A percentile compares a stretch with the other conserved stretches of the same genome.
phyloP scores from a whole-genome alignment of 768 basidiomycete genomes.

The Podaxis pistillaris region DNA sequence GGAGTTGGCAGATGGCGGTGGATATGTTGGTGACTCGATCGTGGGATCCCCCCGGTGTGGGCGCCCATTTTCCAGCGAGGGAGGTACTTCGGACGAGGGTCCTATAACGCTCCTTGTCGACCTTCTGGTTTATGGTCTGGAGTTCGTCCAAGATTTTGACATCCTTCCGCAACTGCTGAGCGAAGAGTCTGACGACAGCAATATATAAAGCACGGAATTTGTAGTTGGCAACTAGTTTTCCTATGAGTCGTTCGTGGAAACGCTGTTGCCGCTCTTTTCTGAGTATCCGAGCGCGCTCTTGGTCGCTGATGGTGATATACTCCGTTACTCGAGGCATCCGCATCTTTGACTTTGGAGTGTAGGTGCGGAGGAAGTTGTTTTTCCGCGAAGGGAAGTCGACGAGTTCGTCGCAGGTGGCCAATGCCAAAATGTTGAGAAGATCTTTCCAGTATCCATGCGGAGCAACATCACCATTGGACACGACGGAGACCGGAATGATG shows the following conservation, averaged over 20 bases:
- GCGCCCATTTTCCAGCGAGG: slow-evolving; percentile 71
- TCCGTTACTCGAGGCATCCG: not conserved
- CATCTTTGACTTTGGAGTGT: slow-evolving; percentile 12
- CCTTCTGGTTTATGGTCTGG: slow-evolving; percentile 29
- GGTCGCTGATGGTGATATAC: no score
- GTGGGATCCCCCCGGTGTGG: slow-evolving; percentile 54
- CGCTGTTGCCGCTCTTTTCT: slow-evolving; percentile 21
- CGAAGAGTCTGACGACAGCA: slow-evolving; percentile 63
- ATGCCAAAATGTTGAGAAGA: slow-evolving; percentile 62
- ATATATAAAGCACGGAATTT: slow-evolving; percentile 65
- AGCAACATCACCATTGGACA: slow-evolving; percentile 25
- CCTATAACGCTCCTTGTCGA: slow-evolving; percentile 21
- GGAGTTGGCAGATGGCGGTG: slow-evolving; percentile 56
- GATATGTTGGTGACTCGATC: slow-evolving; percentile 64
- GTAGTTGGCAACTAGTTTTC: slow-evolving; percentile 38
- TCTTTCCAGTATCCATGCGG: slow-evolving; percentile 77
- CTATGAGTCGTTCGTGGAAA: slow-evolving; percentile 26
- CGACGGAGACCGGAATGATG: slow-evolving; percentile 47
- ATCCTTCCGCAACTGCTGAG: slow-evolving; percentile 50
- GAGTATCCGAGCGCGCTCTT: slow-evolving; percentile 16
- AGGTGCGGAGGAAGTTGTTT: slow-evolving; percentile 30
- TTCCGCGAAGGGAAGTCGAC: slow-evolving; percentile 14
- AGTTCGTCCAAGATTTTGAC: slow-evolving; percentile 35
- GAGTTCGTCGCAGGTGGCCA: slow-evolving; percentile 56
- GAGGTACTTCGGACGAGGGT: slow-evolving; percentile 42